phyloP scores from a whole-genome alignment of 345 rosid species.

The Luvunga scandens region DNA sequence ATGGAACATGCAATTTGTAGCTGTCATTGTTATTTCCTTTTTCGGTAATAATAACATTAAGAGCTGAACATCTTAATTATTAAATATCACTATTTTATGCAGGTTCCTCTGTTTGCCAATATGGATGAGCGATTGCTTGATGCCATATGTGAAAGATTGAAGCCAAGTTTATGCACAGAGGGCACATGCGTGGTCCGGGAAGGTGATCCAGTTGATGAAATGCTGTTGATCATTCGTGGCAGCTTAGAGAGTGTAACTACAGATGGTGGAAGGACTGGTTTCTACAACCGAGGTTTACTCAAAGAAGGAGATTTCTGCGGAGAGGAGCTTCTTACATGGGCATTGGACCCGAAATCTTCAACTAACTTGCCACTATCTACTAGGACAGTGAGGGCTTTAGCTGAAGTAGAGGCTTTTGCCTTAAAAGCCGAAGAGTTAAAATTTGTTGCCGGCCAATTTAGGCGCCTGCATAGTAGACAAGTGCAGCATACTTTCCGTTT shows the following conservation, averaged over 20 bases:
- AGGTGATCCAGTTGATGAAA: conserved; percentile 88
- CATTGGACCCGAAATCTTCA: conserved; percentile 65
- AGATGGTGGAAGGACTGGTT: conserved; percentile 89
- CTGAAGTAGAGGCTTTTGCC: conserved; percentile 87
- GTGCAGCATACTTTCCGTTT: conserved; percentile 84
- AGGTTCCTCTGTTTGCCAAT: conserved; percentile 86
- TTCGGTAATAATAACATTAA: too few relatives aligned
- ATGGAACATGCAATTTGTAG: background rate
- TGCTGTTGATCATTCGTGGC: conserved; percentile 84
- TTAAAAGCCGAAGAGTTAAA: conserved; percentile 84
- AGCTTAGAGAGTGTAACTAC: conserved; percentile 83
- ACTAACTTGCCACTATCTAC: conserved; percentile 64
- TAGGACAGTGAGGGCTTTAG: conserved; percentile 60
- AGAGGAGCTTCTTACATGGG: conserved; percentile 80
- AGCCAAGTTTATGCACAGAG: conserved; percentile 77
- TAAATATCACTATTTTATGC: background rate
- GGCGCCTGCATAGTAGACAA: conserved; percentile 85
- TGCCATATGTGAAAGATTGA: conserved; percentile 86
- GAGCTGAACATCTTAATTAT: background rate
- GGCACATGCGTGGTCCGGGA: conserved; percentile 70
- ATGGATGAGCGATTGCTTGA: conserved; percentile 85
- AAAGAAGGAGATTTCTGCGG: conserved; percentile 84
- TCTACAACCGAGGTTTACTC: conserved; percentile 65
- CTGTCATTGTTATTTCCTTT: too few relatives aligned
- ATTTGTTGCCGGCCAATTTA: conserved; percentile 81